Evolutionary conservation across 2,329 filamentous ascomycete genomes (phyloP), one percentile per base, ranked within the genome.

Genomic region (Colletotrichum coccodes): DNA sequence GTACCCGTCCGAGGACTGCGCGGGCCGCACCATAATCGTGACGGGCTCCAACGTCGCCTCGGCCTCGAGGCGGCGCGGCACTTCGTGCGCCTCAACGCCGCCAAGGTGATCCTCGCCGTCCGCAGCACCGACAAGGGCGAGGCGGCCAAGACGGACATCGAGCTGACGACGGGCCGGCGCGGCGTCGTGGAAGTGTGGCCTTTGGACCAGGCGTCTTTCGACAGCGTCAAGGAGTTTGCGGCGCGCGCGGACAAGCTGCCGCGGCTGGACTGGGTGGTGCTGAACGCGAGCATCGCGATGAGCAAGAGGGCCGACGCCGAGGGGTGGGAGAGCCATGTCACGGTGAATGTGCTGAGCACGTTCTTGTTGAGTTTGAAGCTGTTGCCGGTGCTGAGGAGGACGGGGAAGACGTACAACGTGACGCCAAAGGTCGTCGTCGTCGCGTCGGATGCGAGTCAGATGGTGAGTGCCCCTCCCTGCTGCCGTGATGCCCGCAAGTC

Each of bases 321-420:
- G 63, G 84, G 81, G 3, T 77, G 80, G 60, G 84, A 86, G 73
- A 72, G 72, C 16, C 81, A 76, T 32, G 73, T 86, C 56, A 82
- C 81, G 4, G 79, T 86, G 52, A 87, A 87, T 71, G 81, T 86
- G 21, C 75, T 87, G 40, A 79, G 79, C 3, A 86, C 82, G 0
- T 81, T 83, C 40, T 74, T 87, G 32, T 76, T 87, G 60, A 79
- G 80, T 0, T 47, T 86, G 12, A 69, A 81, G 57, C 70, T 85
- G 23, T 73, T 87, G 23, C 84, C 85, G 1, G 71, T 74, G 28
- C 70, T 87, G 71, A 77, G 78, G 23, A 74, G 74, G 14, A 81
- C 80, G 9, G 80, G 79, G 1, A 72, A 60, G 4, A 73, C 70
- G 60, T 74, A 75, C 60, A 80, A 80, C 16, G 66, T 77, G 6